A percentile compares a stretch with the other conserved stretches of the same genome.
These are phyloP conservation scores for Chrysoporthe puriensis DNA, from an alignment of 2,329 filamentous ascomycete genomes.

Conservation along the genomic window DNA sequence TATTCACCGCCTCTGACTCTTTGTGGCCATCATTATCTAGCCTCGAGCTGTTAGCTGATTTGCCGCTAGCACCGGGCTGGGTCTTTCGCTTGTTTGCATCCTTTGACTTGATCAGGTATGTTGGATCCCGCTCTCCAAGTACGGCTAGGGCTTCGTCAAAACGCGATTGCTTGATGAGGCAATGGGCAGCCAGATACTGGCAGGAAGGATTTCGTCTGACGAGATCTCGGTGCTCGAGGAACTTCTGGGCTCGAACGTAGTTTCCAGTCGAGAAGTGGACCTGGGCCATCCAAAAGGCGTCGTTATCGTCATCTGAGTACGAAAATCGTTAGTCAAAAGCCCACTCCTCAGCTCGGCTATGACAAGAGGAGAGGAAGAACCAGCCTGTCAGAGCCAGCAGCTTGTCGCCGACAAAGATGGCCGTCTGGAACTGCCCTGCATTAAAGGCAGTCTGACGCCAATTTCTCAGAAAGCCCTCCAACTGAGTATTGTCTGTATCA, in stretches of 20 bases:
- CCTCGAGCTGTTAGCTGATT: slow-evolving; percentile 23
- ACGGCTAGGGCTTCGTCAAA: slow-evolving; percentile 86
- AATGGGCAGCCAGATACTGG: slow-evolving; percentile 90
- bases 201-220: slow-evolving; percentile 82
- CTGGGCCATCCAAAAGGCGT: slow-evolving; percentile 98
- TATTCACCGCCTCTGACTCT: slow-evolving; percentile 62
- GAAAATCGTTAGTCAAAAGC: slow-evolving; percentile 26
- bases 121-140: slow-evolving; percentile 92
- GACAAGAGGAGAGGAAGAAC: slow-evolving; percentile 37
- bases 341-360: not conserved
- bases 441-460: slow-evolving; percentile 96
- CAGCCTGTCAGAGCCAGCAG: slow-evolving; percentile 89
- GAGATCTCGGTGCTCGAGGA: slow-evolving; percentile 83
- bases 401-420: slow-evolving; percentile 97
- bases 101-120: slow-evolving; percentile 73
- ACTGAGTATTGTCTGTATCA: slow-evolving; percentile 42
- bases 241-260: slow-evolving; percentile 86
- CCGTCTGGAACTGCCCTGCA: slow-evolving; percentile 94
- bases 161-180: slow-evolving; percentile 87
- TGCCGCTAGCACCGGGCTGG: slow-evolving; percentile 51
- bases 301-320: slow-evolving; percentile 78
- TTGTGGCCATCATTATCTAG: slow-evolving; percentile 22
- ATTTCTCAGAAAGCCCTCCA: slow-evolving; percentile 91
- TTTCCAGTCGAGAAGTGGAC: slow-evolving; percentile 96
- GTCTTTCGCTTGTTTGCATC: slow-evolving; percentile 69